These are phyloP conservation scores for Colletotrichum truncatum DNA, from an alignment of 2,329 filamentous ascomycete genomes.

Conservation along the genomic window DNA sequence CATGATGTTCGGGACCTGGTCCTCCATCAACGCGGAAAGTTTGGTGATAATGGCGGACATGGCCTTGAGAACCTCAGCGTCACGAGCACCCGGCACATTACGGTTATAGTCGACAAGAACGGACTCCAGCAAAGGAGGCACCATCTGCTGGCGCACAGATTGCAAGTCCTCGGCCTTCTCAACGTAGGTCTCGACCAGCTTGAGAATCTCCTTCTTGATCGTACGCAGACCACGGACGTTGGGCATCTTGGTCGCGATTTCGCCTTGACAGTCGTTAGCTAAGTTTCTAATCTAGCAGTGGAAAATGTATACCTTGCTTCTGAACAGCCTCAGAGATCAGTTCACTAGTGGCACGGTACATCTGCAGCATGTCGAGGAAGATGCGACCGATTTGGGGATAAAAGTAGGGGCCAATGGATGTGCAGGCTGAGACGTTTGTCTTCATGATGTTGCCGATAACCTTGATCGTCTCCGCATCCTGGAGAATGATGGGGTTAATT, in stretches of 20 bases:
- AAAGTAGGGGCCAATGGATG: slow-evolving; percentile 96
- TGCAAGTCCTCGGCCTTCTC: slow-evolving; percentile 97
- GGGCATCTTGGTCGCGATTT: slow-evolving; percentile 96
- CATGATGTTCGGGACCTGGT: slow-evolving; percentile 97
- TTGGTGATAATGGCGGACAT: slow-evolving; percentile 98
- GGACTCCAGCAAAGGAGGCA: slow-evolving; percentile 93
- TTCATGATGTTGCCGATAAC: slow-evolving; percentile 99
- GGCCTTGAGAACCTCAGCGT: slow-evolving; percentile 95
- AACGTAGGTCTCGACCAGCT: slow-evolving; percentile 97
- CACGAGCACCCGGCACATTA: slow-evolving; percentile 93
- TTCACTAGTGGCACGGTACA: slow-evolving; percentile 97
- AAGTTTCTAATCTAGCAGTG: not conserved
- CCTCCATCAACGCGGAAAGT: slow-evolving; percentile 96
- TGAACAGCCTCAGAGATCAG: slow-evolving; percentile 91
- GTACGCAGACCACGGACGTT: slow-evolving; percentile 94
- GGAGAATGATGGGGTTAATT: slow-evolving; percentile 83
- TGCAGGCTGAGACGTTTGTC: slow-evolving; percentile 98
- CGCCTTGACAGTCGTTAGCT: slow-evolving; percentile 60
- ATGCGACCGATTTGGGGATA: slow-evolving; percentile 98
- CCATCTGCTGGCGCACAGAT: slow-evolving; percentile 92
- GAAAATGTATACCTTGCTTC: slow-evolving; percentile 23
- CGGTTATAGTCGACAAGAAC: slow-evolving; percentile 96
- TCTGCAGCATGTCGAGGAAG: slow-evolving; percentile 98
- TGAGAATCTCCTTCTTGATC: slow-evolving; percentile 99
- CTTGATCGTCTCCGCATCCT: slow-evolving; percentile 96